phyloP scores from a whole-genome alignment of 805 yeast genomes.

The Saturnispora mendoncae region DNA sequence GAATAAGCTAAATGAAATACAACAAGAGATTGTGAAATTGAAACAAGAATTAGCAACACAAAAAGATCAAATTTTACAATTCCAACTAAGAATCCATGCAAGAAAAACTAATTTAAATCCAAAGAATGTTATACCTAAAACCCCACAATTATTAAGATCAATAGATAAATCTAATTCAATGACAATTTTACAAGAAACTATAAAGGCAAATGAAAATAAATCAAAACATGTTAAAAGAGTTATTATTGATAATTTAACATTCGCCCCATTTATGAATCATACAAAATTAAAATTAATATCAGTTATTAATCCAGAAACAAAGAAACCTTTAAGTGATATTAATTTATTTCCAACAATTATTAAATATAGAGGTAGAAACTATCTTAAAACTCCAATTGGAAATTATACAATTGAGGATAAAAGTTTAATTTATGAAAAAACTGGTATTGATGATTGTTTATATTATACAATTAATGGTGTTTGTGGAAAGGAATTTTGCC shows the following conservation, averaged over 20 bases:
- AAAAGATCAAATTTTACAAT: too few species aligned
- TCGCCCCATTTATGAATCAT: conserved; percentile 35
- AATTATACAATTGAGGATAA: conserved; percentile 5
- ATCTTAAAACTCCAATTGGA: conserved; percentile 20
- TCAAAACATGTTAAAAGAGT: conserved; percentile 41
- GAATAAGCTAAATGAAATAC: too few species aligned
- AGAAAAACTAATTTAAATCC: too few species aligned
- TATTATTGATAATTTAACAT: conserved; percentile 33
- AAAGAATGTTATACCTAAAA: too few species aligned
- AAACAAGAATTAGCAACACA: not conserved
- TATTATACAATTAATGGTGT: conserved; percentile 32
- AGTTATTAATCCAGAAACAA: conserved; percentile 13
- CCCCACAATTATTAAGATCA: too few species aligned
- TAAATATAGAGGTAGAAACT: conserved; percentile 14
- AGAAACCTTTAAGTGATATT: conserved; percentile 1
- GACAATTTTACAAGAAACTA: not conserved
- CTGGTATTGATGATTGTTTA: conserved; percentile 12
- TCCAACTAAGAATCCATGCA: too few species aligned
- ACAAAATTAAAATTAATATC: conserved; percentile 34
- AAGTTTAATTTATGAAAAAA: conserved; percentile 14
- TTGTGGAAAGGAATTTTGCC: conserved; percentile 49
- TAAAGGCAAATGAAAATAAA: too few species aligned
- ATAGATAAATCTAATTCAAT: too few species aligned
- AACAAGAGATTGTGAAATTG: not conserved
- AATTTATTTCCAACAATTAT: conserved; percentile 17